Evolutionary conservation across 1,139 yeast species (phyloP).

Genomic region (Zygosaccharomyces pseudobailii): DNA sequence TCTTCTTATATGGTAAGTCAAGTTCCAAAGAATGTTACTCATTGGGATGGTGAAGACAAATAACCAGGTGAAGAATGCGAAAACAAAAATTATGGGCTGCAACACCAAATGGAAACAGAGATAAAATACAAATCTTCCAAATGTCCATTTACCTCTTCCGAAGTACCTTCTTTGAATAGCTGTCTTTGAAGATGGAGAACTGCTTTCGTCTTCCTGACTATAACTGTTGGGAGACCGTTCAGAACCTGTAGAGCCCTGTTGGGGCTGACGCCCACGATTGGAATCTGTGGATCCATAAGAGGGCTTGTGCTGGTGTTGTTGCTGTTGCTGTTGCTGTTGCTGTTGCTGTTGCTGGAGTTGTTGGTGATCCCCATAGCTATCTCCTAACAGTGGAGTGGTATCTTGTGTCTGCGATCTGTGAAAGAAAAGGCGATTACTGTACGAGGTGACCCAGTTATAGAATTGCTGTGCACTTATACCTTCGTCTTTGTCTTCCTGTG

Average conservation of each 20-base stretch:
- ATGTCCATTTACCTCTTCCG: conserved; percentile 91
- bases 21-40: conserved; percentile 67
- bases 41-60: conserved; percentile 88
- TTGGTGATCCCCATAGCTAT: neutral
- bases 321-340: conserved; percentile 1
- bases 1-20: conserved; percentile 75
- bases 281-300: conserved; percentile 28
- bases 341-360: neutral
- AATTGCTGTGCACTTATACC: conserved; percentile 85
- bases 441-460: conserved; percentile 82
- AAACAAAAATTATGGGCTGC: conserved; percentile 58
- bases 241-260: neutral
- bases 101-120: conserved; percentile 63
- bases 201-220: neutral
- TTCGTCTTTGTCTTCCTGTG: conserved; percentile 82
- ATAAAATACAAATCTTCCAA: conserved; percentile 77
- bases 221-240: conserved; percentile 4
- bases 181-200: conserved; percentile 19
- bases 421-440: conserved; percentile 40
- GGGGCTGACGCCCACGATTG: conserved; percentile 9
- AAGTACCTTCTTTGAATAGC: conserved; percentile 60
- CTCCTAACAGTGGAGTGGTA: conserved; percentile 7
- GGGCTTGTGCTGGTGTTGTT: conserved; percentile 16
- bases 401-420: conserved; percentile 29
- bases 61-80: conserved; percentile 70